Evolutionary conservation across 805 yeast genomes (phyloP).

Genomic region (Komagataella pastoris): DNA sequence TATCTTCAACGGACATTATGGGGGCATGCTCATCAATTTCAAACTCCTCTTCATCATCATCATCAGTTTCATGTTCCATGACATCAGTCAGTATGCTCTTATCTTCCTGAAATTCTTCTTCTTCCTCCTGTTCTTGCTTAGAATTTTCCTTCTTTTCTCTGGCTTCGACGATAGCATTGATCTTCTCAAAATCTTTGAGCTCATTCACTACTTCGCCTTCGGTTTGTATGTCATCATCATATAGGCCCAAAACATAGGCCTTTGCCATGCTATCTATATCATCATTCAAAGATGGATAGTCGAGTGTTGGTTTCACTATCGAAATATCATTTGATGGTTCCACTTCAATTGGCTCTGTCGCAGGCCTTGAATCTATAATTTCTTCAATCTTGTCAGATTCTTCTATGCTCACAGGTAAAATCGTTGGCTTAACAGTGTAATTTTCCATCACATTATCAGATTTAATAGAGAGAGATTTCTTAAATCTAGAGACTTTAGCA

Average conservation of each 20-base stretch:
- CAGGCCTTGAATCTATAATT: slow-evolving; percentile 5
- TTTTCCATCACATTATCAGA: slow-evolving; percentile 11
- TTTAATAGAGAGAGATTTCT: slow-evolving; percentile 8
- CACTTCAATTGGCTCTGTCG: not conserved
- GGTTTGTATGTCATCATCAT: slow-evolving; percentile 45
- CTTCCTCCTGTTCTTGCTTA: slow-evolving; percentile 9
- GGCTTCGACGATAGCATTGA: slow-evolving; percentile 33
- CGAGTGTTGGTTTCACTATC: not conserved
- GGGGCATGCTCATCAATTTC: slow-evolving; percentile 26
- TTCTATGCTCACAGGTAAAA: slow-evolving; percentile 5
- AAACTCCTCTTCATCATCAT: slow-evolving; percentile 22
- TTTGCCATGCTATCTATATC: slow-evolving; percentile 45
- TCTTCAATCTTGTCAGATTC: slow-evolving; percentile 4
- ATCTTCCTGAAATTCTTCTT: slow-evolving; percentile 16
- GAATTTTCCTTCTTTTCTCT: slow-evolving; percentile 11
- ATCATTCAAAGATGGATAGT: slow-evolving; percentile 20
- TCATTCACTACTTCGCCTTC: slow-evolving; percentile 43
- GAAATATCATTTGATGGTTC: not conserved
- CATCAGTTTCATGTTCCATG: slow-evolving; percentile 15
- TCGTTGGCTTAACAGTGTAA: slow-evolving; percentile 1
- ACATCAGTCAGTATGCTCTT: not conserved
- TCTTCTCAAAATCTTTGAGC: slow-evolving; percentile 37
- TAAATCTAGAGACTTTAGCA: slow-evolving; percentile 6
- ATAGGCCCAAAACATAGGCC: slow-evolving; percentile 45
- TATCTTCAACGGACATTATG: slow-evolving; percentile 12